Base-by-base conservation (phyloP, 2,329 filamentous ascomycete genomes). In the Penicillium sumatraense region DNA sequence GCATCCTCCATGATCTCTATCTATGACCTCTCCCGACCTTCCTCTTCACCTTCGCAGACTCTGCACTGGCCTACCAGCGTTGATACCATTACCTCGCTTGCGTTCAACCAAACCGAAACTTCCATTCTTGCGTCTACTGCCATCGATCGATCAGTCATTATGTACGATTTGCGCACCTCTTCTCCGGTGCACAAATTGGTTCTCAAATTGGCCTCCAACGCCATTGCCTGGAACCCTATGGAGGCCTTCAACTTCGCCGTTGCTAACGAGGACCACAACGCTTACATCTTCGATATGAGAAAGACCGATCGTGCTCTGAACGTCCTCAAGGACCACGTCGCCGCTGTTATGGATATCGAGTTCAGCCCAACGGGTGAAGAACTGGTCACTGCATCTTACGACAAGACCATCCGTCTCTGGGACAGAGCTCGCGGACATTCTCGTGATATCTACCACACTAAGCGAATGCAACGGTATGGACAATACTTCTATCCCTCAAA, bases 321-420 rank as follows among this genome's bases (percentile, higher is more conserved):
- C 70, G 87, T 97, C 8, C 82, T 96, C 51, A 95, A 93, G 74
- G 91, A 93, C 66, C 91, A 96, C 70, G 92, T 96, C 46, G 85
- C 87, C 7, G 95, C 95, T 18, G 93, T 97, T 21, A 97, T 97
- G 91, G 93, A 96, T 72, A 89, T 99, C 36, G 91, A 97, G 69
- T 99, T 93, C 76, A 93, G 89, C 46, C 93, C 95, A 0, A 98
- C 95, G 0, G 95, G 95, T 56, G 89, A 97, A 72, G 93, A 97
- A 72, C 84, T 99, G 42, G 91, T 98, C 18, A 91, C 89, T 13
- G 95, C 91, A 5, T 92, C 89, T 0, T 96, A 95, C 77, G 91
- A 96, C 70, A 87, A 92, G 58, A 96, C 91, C 4, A 82, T 99
- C 49, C 86, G 95, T 48, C 79, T 98, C 47, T 98, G 92, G 90